Percentiles rank a stretch among this genome's conserved stretches.
These are phyloP conservation scores for Candida cerambycidarum DNA, from an alignment of 805 yeast genomes.

Conservation along the genomic window DNA sequence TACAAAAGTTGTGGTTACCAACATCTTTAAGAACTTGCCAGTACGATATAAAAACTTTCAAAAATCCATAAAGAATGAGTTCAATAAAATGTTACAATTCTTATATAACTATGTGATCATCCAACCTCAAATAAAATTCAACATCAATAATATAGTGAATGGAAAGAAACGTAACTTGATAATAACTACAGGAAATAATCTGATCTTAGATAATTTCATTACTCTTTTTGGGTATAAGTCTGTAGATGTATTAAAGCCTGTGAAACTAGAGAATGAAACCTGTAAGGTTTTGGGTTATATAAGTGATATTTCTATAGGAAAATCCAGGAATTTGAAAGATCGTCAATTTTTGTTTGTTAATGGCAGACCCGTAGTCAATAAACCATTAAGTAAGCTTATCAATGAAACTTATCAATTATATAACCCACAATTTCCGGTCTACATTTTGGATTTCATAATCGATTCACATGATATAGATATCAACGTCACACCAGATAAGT, in stretches of 20 bases:
- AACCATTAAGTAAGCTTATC: slow-evolving; percentile 54
- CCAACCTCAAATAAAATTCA: slow-evolving; percentile 54
- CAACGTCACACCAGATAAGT: slow-evolving; percentile 90
- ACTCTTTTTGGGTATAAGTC: slow-evolving; percentile 72
- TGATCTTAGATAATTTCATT: slow-evolving; percentile 51
- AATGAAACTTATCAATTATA: slow-evolving; percentile 73
- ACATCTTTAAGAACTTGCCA: slow-evolving; percentile 69
- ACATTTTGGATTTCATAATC: slow-evolving; percentile 59
- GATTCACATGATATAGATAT: slow-evolving; percentile 63
- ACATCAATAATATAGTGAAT: slow-evolving; percentile 47
- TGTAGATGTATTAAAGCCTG: slow-evolving; percentile 52
- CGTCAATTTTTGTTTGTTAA: slow-evolving; percentile 77
- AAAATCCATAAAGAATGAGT: slow-evolving; percentile 69
- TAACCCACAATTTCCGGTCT: slow-evolving; percentile 74
- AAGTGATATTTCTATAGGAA: slow-evolving; percentile 77
- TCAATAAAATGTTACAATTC: slow-evolving; percentile 59
- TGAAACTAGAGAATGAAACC: slow-evolving; percentile 40
- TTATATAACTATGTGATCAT: slow-evolving; percentile 71
- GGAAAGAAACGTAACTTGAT: slow-evolving; percentile 53
- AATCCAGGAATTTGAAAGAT: slow-evolving; percentile 63
- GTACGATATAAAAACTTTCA: slow-evolving; percentile 76
- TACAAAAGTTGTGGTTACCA: slow-evolving; percentile 57
- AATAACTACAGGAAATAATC: slow-evolving; percentile 52
- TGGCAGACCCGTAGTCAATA: slow-evolving; percentile 66
- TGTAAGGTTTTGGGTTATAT: slow-evolving; percentile 57